Evolutionary conservation across 2,329 filamentous ascomycete species (phyloP).

Genomic region (Colletotrichum orbiculare): DNA sequence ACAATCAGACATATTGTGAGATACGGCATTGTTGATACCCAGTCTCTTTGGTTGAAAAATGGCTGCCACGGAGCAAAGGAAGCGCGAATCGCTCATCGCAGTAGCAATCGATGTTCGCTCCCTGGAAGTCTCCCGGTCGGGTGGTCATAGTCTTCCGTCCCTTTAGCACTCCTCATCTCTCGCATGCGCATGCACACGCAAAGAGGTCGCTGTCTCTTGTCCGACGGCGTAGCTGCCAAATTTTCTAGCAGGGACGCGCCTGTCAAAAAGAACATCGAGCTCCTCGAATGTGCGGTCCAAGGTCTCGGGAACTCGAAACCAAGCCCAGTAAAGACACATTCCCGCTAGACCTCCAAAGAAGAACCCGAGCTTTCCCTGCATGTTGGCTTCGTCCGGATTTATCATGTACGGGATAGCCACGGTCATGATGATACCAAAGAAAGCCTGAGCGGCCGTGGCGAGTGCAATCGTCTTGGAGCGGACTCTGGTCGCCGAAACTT

Average conservation of each 20-base stretch:
- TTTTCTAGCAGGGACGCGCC: constrained; percentile 42
- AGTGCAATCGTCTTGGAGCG: constrained; percentile 58
- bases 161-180: too few relatives aligned
- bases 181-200: too few relatives aligned
- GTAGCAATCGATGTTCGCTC: too few relatives aligned
- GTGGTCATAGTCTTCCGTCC: too few relatives aligned
- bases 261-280: constrained; percentile 47
- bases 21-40: too few relatives aligned
- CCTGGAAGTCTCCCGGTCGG: too few relatives aligned
- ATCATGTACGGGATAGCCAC: constrained; percentile 45
- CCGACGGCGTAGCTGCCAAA: constrained; percentile 52
- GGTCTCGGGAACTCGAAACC: constrained; percentile 42
- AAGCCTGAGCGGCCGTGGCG: constrained; percentile 54
- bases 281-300: constrained; percentile 42
- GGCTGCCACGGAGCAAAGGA: too few relatives aligned
- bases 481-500: constrained; percentile 58
- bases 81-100: too few relatives aligned
- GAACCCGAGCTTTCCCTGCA: constrained; percentile 48
- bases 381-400: constrained; percentile 45
- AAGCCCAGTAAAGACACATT: constrained; percentile 41
- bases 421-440: constrained; percentile 48
- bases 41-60: too few relatives aligned
- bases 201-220: not conserved
- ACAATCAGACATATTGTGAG: too few relatives aligned
- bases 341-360: constrained; percentile 39